Conservation (phyloP, 805 yeast genomes). For the Ogataea nakhonphanomensis region DNA sequence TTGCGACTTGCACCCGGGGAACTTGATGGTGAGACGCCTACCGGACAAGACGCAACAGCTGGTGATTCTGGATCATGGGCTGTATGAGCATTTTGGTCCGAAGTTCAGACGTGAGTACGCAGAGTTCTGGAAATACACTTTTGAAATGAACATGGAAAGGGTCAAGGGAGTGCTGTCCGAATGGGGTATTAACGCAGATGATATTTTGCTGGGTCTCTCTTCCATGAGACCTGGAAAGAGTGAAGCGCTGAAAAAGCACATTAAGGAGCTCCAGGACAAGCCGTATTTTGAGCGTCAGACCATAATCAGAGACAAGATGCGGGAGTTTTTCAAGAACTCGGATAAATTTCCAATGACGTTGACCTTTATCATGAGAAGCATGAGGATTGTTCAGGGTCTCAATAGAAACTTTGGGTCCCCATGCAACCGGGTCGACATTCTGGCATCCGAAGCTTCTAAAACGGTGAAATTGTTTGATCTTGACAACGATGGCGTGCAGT, state of each 20-base stretch:
- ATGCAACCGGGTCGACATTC: slow-evolving; percentile 63
- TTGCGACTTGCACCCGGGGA: slow-evolving; percentile 83
- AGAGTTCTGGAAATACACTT: slow-evolving; percentile 59
- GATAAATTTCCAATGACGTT: slow-evolving; percentile 64
- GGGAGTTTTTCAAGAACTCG: slow-evolving; percentile 56
- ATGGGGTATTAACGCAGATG: slow-evolving; percentile 73
- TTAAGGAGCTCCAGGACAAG: slow-evolving; percentile 28
- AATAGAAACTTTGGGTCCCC: slow-evolving; percentile 68
- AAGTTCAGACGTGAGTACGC: slow-evolving; percentile 55
- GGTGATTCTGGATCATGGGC: slow-evolving; percentile 73
- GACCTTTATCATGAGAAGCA: slow-evolving; percentile 62
- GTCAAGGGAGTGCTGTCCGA: slow-evolving; percentile 44
- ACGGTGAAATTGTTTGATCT: slow-evolving; percentile 18
- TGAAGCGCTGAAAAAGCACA: slow-evolving; percentile 21
- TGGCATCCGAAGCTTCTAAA: slow-evolving; percentile 53
- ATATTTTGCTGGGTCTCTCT: slow-evolving; percentile 56
- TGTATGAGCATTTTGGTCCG: slow-evolving; percentile 53
- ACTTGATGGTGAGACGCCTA: slow-evolving; percentile 51
- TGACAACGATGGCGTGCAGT: slow-evolving; percentile 11
- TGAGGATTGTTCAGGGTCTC: slow-evolving; percentile 71
- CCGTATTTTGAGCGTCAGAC: slow-evolving; percentile 41
- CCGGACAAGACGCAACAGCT: slow-evolving; percentile 44
- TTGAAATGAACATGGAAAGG: slow-evolving; percentile 47
- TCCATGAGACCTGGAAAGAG: slow-evolving; percentile 41
- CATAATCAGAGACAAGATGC: slow-evolving; percentile 44